Evolutionary conservation across 495 filamentous ascomycete species (phyloP), one percentile per base, ranked within the genome.

Genomic region (Aspergillus nanangensis): DNA sequence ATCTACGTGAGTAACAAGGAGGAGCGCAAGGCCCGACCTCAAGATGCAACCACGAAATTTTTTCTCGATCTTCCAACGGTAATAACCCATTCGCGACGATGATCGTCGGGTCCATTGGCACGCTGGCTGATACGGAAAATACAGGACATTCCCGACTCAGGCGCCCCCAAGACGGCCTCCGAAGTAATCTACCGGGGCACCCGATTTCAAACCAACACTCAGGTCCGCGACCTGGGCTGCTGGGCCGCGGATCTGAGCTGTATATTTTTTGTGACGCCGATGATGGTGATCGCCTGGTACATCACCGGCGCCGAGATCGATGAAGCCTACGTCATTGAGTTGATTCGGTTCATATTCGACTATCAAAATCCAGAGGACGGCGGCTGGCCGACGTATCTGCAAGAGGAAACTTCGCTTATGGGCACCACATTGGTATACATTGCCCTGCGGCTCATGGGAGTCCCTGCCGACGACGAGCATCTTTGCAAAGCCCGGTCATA

Each of bases 321-420:
- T 17, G 40, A 42, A 19, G 40, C 40, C 8, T 5, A 42, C 0
- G 40, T 25, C 10, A 42, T 42, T 29, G 40, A 42, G 9, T 14
- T 42, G n/a, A 3, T 19, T 5, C n/a, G 32, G 7, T 42, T 20
- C 19, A 18, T 42, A 3, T 11, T 42, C 3, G 23, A 5, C 5
- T 17, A 5, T 13, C 40, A 42, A 91, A 78, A 83, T 8, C 75
- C 82, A n/a, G n/a, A n/a, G 27, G 86, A 94, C 65, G 88, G 88
- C 14, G 88, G 88, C 14, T 94, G 89, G 89, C 87, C 88, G 0
- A 42, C 65, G 18, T 88, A 93, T 54, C 87, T 88, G 37, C 87
- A 91, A 53, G 87, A 79, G 11, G 80, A 90, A 44, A 87, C 80
- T 49, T 81, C 82, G 0, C 87, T 86, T n/a, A 87, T 91, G 50